Evolutionary conservation across 202 grass and related monocot species (phyloP).

Genomic region (Brachypodium distachyon): DNA sequence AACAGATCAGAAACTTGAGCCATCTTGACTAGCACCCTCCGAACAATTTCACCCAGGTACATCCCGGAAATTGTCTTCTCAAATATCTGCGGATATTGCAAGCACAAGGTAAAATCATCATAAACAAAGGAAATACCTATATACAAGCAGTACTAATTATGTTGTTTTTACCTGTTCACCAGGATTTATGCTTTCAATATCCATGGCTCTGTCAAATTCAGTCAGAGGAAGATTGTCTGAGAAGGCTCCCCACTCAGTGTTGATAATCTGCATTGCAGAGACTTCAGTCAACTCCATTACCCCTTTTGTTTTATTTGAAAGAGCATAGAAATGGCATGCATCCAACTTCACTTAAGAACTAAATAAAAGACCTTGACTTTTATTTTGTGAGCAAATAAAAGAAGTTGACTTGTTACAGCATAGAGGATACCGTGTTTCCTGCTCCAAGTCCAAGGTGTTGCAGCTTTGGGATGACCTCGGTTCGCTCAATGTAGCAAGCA

Average conservation of each 20-base stretch:
- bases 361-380: not conserved
- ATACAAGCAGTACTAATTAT: not conserved
- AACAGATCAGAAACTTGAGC: constrained; percentile 21
- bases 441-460: constrained; percentile 1
- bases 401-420: not conserved
- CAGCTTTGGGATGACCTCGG: constrained; percentile 22
- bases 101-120: not conserved
- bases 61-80: constrained; percentile 47
- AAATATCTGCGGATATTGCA: constrained; percentile 13
- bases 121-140: not conserved
- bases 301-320: not conserved
- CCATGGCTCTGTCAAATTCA: constrained; percentile 40
- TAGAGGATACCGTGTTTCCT: constrained; percentile 25
- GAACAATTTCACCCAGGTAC: constrained; percentile 49
- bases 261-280: constrained; percentile 30
- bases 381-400: not conserved
- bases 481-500: constrained; percentile 36
- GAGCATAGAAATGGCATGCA: not conserved
- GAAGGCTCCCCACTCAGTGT: constrained; percentile 45
- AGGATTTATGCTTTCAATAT: constrained; percentile 38
- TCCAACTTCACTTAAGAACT: not conserved
- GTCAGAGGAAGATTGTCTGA: constrained; percentile 37
- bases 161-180: constrained; percentile 25
- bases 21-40: constrained; percentile 29
- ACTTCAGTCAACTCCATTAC: not conserved